A percentile compares a stretch with the other conserved stretches of the same genome.
Evolutionary conservation across 2,329 filamentous ascomycete genomes (phyloP).

Genomic region (Chaetomium olivaceum): DNA sequence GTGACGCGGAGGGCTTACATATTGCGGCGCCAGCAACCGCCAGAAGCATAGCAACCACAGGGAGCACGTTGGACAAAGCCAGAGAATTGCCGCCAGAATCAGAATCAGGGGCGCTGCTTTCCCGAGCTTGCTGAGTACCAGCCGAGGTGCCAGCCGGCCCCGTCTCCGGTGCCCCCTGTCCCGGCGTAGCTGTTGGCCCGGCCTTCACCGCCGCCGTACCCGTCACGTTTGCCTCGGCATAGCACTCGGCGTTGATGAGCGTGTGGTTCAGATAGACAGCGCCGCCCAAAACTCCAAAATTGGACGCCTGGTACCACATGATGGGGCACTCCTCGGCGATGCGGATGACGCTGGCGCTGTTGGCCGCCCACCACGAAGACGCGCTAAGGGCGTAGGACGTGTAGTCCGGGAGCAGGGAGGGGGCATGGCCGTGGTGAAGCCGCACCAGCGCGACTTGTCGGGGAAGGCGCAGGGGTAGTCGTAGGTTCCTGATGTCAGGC

Average conservation of each 20-base stretch:
- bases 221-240: conserved; percentile 10
- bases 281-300: neutral
- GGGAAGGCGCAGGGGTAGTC: neutral
- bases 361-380: conserved; percentile 8
- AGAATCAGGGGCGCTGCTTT: neutral
- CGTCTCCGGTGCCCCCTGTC: neutral
- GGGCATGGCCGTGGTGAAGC: conserved; percentile 7
- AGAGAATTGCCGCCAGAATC: neutral
- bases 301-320: conserved; percentile 6
- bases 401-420: conserved; percentile 13
- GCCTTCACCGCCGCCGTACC: neutral
- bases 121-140: neutral
- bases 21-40: too few relatives aligned
- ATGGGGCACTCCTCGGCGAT: conserved; percentile 10
- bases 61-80: neutral
- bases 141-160: neutral
- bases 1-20: too few relatives aligned
- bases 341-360: neutral
- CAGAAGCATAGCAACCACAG: neutral
- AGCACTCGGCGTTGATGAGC: conserved; percentile 10
- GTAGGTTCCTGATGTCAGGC: neutral
- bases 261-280: conserved; percentile 14
- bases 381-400: conserved; percentile 7
- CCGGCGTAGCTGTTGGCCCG: conserved; percentile 2
- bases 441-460: conserved; percentile 7